Percentiles rank a stretch among this genome's conserved stretches.
These are phyloP conservation scores for Verticillium longisporum DNA, from an alignment of 2,329 filamentous ascomycete species.

Conservation along the genomic window DNA sequence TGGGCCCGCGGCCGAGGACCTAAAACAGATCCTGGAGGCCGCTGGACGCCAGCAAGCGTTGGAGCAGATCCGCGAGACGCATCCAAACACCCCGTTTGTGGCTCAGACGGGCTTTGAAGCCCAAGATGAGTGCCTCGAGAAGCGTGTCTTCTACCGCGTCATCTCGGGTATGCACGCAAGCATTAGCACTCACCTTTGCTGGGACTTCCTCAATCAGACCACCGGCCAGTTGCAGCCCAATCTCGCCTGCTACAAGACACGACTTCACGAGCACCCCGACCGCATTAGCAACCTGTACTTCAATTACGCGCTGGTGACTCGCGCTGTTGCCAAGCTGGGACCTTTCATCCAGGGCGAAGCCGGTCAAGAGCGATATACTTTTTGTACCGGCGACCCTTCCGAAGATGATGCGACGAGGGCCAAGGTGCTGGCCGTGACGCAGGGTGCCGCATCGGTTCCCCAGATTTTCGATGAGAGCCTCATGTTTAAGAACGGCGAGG, in stretches of 20 bases:
- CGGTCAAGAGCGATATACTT: slow-evolving; percentile 59
- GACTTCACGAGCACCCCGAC: slow-evolving; percentile 81
- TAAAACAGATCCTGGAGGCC: slow-evolving; percentile 53
- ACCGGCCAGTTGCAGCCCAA: slow-evolving; percentile 93
- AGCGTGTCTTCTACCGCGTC: slow-evolving; percentile 95
- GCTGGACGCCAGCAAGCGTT: slow-evolving; percentile 55
- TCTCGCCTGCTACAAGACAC: slow-evolving; percentile 75
- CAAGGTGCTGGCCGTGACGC: slow-evolving; percentile 72
- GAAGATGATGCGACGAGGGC: slow-evolving; percentile 75
- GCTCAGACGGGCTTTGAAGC: slow-evolving; percentile 62
- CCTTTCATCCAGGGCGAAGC: slow-evolving; percentile 57
- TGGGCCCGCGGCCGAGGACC: slow-evolving; percentile 51
- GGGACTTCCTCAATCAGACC: slow-evolving; percentile 91
- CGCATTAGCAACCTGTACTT: slow-evolving; percentile 97
- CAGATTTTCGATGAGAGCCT: slow-evolving; percentile 90
- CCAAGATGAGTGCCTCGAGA: slow-evolving; percentile 92
- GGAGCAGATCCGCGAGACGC: slow-evolving; percentile 49
- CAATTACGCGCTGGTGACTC: slow-evolving; percentile 93
- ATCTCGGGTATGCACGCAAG: slow-evolving; percentile 97
- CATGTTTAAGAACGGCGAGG: slow-evolving; percentile 82
- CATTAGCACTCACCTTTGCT: slow-evolving; percentile 93
- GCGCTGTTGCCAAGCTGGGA: slow-evolving; percentile 84
- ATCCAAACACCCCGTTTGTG: slow-evolving; percentile 51
- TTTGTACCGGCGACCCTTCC: slow-evolving; percentile 77
- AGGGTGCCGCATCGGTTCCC: slow-evolving; percentile 60